Conservation (phyloP, 331 rosid genomes). For the Arachis monticola region DNA sequence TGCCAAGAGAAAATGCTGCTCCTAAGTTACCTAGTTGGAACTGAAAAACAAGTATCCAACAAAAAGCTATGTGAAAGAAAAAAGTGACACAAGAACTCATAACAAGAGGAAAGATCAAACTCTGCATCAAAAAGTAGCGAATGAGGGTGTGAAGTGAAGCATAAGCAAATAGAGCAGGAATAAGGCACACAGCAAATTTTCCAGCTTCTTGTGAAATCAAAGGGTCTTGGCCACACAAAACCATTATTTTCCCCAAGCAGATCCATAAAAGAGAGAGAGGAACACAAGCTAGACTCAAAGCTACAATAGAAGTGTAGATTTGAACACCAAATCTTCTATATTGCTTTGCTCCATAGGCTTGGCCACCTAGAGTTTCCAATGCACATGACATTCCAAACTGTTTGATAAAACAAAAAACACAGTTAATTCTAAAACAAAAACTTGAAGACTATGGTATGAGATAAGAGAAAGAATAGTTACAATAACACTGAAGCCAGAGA, state of each 20-base stretch:
- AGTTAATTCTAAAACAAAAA: not conserved
- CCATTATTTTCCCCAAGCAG: slow-evolving; percentile 57
- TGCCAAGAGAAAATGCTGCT: slow-evolving; percentile 70
- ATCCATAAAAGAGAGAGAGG: slow-evolving; percentile 73
- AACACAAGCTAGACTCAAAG: slow-evolving; percentile 55
- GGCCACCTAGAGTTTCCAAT: slow-evolving; percentile 82
- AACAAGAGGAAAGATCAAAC: slow-evolving; percentile 65
- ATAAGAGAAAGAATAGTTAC: slow-evolving; percentile 50
- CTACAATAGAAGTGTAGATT: slow-evolving; percentile 65
- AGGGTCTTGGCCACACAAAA: slow-evolving; percentile 81
- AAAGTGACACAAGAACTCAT: slow-evolving; percentile 49
- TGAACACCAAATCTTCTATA: slow-evolving; percentile 64
- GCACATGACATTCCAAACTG: slow-evolving; percentile 85
- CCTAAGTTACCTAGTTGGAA: slow-evolving; percentile 59
- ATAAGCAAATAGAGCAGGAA: slow-evolving; percentile 77
- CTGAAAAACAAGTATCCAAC: slow-evolving; percentile 66
- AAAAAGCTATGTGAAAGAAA: slow-evolving; percentile 60
- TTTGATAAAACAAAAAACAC: slow-evolving; percentile 33
- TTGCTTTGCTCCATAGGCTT: slow-evolving; percentile 83
- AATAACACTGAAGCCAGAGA: slow-evolving; percentile 73
- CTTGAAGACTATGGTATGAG: no score
- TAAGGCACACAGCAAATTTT: slow-evolving; percentile 61
- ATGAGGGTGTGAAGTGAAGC: slow-evolving; percentile 63
- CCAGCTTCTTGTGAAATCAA: slow-evolving; percentile 78
- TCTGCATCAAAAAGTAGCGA: slow-evolving; percentile 68